Evolutionary conservation across 495 filamentous ascomycete species (phyloP).

Genomic region (Neurospora sp.): DNA sequence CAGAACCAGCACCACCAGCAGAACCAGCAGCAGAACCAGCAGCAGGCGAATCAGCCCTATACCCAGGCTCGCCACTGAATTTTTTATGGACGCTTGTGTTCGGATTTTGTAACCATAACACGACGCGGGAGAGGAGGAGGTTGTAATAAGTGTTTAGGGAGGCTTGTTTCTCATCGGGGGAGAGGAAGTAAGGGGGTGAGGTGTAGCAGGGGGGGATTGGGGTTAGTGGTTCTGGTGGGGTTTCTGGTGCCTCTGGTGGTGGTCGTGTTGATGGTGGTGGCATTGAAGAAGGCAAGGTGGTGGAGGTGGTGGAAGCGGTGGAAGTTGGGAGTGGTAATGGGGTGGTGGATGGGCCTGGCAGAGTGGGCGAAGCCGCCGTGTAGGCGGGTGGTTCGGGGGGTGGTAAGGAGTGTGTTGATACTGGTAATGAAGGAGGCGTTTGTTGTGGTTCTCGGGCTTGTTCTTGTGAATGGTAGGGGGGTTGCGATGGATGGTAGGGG

Average conservation of each 20-base stretch:
- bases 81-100: not conserved
- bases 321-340: not conserved
- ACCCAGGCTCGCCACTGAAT: not conserved
- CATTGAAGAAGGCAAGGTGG: not conserved
- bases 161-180: not conserved
- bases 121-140: not conserved
- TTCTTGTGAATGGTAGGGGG: not conserved
- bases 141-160: not conserved
- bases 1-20: too few species aligned
- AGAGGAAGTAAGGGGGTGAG: not conserved
- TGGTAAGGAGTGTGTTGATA: not conserved
- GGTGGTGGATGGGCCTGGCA: not conserved
- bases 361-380: not conserved
- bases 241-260: too few species aligned
- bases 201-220: not conserved
- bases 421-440: not conserved
- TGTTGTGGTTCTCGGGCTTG: not conserved
- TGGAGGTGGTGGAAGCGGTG: not conserved
- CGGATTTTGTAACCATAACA: not conserved
- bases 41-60: not conserved
- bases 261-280: too few species aligned
- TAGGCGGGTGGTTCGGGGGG: not conserved
- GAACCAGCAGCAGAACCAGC: not conserved
- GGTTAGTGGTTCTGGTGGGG: not conserved
- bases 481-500: not conserved